Evolutionary conservation across 768 basidiomycete genomes (phyloP).

Genomic region (Leccinellum rugosiceps): DNA sequence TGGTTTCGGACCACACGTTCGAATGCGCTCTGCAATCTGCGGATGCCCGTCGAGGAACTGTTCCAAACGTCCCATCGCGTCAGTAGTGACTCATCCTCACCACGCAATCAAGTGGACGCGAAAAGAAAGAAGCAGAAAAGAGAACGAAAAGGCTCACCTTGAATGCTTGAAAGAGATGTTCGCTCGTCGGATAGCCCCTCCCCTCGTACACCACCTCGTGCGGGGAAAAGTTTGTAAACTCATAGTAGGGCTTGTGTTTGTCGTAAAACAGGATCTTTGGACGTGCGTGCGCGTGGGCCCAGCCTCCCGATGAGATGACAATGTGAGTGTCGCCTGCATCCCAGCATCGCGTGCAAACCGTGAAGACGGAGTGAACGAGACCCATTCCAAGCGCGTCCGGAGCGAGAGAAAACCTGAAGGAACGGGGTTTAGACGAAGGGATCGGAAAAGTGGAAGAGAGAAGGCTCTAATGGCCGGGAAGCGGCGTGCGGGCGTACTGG

Average conservation of each 20-base stretch:
- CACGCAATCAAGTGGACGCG: background rate
- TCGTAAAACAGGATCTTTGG: conserved; percentile 56
- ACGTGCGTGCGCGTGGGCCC: conserved; percentile 24
- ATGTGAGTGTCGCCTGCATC: conserved; percentile 29
- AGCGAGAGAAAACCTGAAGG: background rate
- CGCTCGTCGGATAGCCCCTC: conserved; percentile 68
- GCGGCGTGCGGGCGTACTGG: conserved; percentile 12
- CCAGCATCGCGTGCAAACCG: conserved; percentile 22
- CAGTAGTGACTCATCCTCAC: background rate
- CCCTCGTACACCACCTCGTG: conserved; percentile 65
- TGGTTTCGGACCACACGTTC: conserved; percentile 59
- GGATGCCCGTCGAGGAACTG: conserved; percentile 62
- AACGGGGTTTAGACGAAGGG: background rate
- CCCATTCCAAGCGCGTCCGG: conserved; percentile 16
- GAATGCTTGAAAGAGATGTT: conserved; percentile 76
- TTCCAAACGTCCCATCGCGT: background rate
- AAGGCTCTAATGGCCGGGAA: background rate
- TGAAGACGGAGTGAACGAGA: conserved; percentile 13
- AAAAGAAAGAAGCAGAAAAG: background rate
- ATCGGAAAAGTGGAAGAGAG: background rate
- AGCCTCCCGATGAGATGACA: conserved; percentile 24
- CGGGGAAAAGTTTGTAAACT: conserved; percentile 70
- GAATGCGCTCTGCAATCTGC: conserved; percentile 65
- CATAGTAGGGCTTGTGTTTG: conserved; percentile 61
- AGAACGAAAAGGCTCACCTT: conserved; percentile 40